phyloP scores from a whole-genome alignment of 345 rosid species.

The Laguncularia racemosa region DNA sequence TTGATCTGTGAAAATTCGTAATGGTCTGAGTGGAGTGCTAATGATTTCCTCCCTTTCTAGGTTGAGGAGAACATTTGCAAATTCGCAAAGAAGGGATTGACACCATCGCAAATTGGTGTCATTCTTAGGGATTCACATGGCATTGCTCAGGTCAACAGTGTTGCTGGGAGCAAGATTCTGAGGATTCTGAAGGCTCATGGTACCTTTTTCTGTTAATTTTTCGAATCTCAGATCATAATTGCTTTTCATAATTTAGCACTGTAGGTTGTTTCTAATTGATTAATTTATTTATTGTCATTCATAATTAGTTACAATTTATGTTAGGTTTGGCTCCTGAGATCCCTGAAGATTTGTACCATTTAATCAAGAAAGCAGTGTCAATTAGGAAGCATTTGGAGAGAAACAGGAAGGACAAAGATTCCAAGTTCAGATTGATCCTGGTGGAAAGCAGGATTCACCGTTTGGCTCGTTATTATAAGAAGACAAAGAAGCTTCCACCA shows the following conservation, averaged over 20 bases:
- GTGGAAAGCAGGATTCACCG: conserved; percentile 94
- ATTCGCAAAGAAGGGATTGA: conserved; percentile 71
- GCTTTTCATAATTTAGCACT: not conserved
- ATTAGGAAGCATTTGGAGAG: conserved; percentile 94
- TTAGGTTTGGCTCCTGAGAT: conserved; percentile 86
- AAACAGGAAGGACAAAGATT: conserved; percentile 93
- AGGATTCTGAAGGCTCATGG: conserved; percentile 56
- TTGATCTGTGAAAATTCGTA: not conserved
- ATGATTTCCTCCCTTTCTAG: conserved; percentile 9
- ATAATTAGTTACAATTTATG: not conserved
- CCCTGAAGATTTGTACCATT: conserved; percentile 84
- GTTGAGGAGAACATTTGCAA: conserved; percentile 64
- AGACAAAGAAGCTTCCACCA: conserved; percentile 90
- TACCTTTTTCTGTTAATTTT: not conserved
- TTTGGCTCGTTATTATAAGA: conserved; percentile 93
- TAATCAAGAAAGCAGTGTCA: conserved; percentile 91
- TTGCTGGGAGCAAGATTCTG: conserved; percentile 61
- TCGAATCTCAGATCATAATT: not conserved
- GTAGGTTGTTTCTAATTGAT: no score
- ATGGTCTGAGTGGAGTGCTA: not conserved
- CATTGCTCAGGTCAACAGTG: conserved; percentile 60
- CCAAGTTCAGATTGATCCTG: conserved; percentile 82
- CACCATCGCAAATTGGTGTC: conserved; percentile 73
- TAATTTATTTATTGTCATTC: not conserved
- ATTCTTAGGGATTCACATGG: conserved; percentile 69